These are phyloP conservation scores for Lachnellula subtilissima DNA, from an alignment of 2,329 filamentous ascomycete genomes.

Conservation along the genomic window DNA sequence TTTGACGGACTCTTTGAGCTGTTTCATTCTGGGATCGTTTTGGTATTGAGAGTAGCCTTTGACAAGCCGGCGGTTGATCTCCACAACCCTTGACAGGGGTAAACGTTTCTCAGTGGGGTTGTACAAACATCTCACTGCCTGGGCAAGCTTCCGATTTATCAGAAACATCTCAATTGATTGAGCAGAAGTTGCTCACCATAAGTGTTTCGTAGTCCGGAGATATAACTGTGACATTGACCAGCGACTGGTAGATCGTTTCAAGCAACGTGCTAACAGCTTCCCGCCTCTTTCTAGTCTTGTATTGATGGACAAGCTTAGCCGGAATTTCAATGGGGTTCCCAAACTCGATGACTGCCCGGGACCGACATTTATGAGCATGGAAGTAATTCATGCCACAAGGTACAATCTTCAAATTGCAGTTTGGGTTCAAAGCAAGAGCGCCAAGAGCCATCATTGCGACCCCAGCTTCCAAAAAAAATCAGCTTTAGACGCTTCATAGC, in stretches of 20 bases:
- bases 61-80: constrained; percentile 84
- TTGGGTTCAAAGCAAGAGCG: constrained; percentile 74
- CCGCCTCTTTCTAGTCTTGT: constrained; percentile 61
- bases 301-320: constrained; percentile 74
- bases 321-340: constrained; percentile 84
- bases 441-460: constrained; percentile 96
- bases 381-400: constrained; percentile 99
- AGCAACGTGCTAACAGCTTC: constrained; percentile 77
- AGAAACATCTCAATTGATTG: too few relatives aligned
- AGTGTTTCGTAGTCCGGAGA: constrained; percentile 86
- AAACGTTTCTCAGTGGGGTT: constrained; percentile 50
- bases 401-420: constrained; percentile 67
- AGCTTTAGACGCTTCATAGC: too few relatives aligned
- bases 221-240: constrained; percentile 91
- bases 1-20: constrained; percentile 58
- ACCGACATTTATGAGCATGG: constrained; percentile 95
- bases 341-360: constrained; percentile 90
- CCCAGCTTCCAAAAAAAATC: constrained; percentile 37
- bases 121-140: constrained; percentile 86
- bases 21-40: constrained; percentile 70
- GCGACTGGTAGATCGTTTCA: constrained; percentile 76
- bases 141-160: constrained; percentile 53
- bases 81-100: constrained; percentile 83
- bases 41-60: constrained; percentile 74
- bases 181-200: too few relatives aligned